Conservation (phyloP, 345 rosid genomes). For the Arabidopsis arenosa region DNA sequence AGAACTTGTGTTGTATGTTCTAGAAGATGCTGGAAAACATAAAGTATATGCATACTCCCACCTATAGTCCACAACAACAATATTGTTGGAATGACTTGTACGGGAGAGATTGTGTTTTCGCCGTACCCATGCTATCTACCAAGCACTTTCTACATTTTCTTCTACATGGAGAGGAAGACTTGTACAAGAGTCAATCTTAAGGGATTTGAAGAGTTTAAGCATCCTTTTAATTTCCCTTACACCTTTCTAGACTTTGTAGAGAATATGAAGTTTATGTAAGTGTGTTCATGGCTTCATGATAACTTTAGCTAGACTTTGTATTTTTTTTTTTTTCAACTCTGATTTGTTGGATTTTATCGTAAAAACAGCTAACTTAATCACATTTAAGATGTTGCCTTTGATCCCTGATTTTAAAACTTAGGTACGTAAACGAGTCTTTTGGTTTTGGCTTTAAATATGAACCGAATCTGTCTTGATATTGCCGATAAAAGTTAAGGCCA, state of each 20-base stretch:
- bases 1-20: neutral
- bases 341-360: too few relatives aligned
- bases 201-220: neutral
- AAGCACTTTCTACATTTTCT: neutral
- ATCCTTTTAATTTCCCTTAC: neutral
- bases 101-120: neutral
- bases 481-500: too few relatives aligned
- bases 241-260: neutral
- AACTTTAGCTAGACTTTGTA: neutral
- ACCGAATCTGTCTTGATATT: too few relatives aligned
- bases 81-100: neutral
- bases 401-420: too few relatives aligned
- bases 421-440: too few relatives aligned
- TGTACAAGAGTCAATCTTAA: neutral
- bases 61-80: neutral
- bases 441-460: too few relatives aligned
- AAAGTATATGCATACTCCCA: neutral
- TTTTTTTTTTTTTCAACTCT: neutral
- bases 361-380: too few relatives aligned
- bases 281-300: neutral
- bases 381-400: too few relatives aligned
- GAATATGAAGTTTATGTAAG: neutral
- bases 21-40: constrained; percentile 14
- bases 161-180: neutral
- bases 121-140: neutral